phyloP scores from a whole-genome alignment of 371 early-diverging fungal genomes.

The Batrachochytrium dendrobatidis region DNA sequence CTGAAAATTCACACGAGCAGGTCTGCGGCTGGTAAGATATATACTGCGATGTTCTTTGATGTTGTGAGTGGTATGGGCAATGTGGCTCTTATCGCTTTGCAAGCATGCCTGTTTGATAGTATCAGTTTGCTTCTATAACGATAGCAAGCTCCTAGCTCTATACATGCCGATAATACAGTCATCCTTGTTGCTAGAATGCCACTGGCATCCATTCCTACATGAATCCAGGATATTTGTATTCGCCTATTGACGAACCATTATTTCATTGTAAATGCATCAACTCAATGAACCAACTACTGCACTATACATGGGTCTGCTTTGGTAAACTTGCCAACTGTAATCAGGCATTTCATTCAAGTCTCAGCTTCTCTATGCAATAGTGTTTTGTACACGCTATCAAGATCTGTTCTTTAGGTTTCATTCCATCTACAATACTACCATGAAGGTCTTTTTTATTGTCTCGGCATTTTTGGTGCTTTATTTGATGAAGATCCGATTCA shows the following conservation, averaged over 20 bases:
- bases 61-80: no score
- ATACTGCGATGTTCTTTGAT: neutral
- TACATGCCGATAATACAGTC: no score
- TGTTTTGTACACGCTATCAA: constrained; percentile 93
- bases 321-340: neutral
- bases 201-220: neutral
- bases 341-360: constrained; percentile 96
- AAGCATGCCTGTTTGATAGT: no score
- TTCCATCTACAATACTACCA: constrained; percentile 87
- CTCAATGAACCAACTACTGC: no score
- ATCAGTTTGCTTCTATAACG: no score
- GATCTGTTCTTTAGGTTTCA: constrained; percentile 72
- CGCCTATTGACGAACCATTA: no score
- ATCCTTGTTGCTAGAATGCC: neutral
- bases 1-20: constrained; percentile 78
- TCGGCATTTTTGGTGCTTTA: constrained; percentile 85
- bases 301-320: no score
- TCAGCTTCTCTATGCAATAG: constrained; percentile 88
- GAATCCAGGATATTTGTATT: no score
- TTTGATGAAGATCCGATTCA: constrained; percentile 78
- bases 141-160: no score
- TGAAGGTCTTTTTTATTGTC: constrained; percentile 93
- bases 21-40: constrained; percentile 72
- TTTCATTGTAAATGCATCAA: no score
- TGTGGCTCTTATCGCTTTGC: no score